Base-by-base conservation (phyloP, 345 rosid genomes). In the Bruguiera parviflora region DNA sequence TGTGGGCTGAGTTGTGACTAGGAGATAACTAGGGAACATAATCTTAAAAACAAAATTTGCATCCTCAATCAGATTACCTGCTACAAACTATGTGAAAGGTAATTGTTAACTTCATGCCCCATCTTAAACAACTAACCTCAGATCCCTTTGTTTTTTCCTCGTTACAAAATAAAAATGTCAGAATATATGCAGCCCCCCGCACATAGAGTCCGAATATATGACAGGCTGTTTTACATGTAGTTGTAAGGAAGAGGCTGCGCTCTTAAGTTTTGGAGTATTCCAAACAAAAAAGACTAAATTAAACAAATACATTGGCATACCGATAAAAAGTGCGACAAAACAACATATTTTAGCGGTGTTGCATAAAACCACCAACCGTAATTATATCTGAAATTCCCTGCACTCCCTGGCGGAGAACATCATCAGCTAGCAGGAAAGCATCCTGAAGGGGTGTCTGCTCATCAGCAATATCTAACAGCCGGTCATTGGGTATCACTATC, bases 361-460 rank as follows among this genome's bases (percentile, higher is more conserved):
- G 9, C 20, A 21, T 49, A 1, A 59, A 66, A 64, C 52, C 39
- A 84, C 94, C 77, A 71, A 94, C 98, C 52, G 95, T 94, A 68
- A 94, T 94, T 67, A 94, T 94, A 81, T 94, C 98, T 7, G 97
- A 91, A 68, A 94, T 94, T 81, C 98, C 98, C 81, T 94, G 98
- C 55, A 94, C 98, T n/a, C 98, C 98, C 82, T 94, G 98, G 64
- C 96, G 93, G 67, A 94, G 78, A 70, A 94, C 98, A 81, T 94
- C 97, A 81, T 90, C 98, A 25, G 97, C 99, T 39, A 95, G 99
- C 74, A 95, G 93, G 79, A 95, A 95, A 59, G 99, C 99, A 77
- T 95, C 99, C 82, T 91, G 99, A 46, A 95, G 92, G 8, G 96
- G 87, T 7, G 96, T 89, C 80, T 95, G 99, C 85, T 95, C 99